Conservation (phyloP, 306 rosid genomes). For the Geum urbanum region DNA sequence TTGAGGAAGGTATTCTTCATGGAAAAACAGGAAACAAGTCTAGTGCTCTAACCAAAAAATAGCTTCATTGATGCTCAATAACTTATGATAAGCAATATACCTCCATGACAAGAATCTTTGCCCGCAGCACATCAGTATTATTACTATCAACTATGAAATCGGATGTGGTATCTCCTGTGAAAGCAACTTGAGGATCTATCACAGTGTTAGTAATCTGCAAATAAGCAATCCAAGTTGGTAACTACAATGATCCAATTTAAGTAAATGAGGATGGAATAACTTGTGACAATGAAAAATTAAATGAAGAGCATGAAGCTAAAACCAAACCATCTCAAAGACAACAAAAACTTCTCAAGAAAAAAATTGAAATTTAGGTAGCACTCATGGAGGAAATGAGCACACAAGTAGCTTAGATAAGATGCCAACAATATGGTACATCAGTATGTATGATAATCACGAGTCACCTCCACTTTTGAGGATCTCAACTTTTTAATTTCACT, state of each 20-base stretch:
- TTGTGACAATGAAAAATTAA: neutral
- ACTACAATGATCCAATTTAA: slow-evolving; percentile 6
- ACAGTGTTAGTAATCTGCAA: slow-evolving; percentile 73
- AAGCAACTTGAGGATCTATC: slow-evolving; percentile 79
- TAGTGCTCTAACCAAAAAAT: neutral
- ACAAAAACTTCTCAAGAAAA: neutral
- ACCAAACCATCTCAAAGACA: neutral
- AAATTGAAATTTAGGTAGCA: neutral
- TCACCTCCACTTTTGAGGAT: slow-evolving; percentile 78
- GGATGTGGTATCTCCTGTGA: slow-evolving; percentile 85
- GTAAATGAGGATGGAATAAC: neutral
- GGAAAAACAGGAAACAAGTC: neutral
- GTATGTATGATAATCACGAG: slow-evolving; percentile 29
- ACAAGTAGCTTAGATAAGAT: neutral
- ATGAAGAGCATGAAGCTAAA: neutral
- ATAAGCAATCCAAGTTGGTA: slow-evolving; percentile 6
- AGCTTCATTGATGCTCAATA: neutral
- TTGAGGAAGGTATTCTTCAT: slow-evolving; percentile 75
- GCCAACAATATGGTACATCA: neutral
- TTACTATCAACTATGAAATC: slow-evolving; percentile 63
- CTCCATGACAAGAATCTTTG: slow-evolving; percentile 85
- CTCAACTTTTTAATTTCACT: slow-evolving; percentile 66
- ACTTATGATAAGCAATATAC: slow-evolving; percentile 33
- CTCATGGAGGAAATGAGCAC: neutral
- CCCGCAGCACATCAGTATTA: slow-evolving; percentile 66